These are phyloP conservation scores for Candida alai DNA, from an alignment of 805 yeast species.

Conservation along the genomic window DNA sequence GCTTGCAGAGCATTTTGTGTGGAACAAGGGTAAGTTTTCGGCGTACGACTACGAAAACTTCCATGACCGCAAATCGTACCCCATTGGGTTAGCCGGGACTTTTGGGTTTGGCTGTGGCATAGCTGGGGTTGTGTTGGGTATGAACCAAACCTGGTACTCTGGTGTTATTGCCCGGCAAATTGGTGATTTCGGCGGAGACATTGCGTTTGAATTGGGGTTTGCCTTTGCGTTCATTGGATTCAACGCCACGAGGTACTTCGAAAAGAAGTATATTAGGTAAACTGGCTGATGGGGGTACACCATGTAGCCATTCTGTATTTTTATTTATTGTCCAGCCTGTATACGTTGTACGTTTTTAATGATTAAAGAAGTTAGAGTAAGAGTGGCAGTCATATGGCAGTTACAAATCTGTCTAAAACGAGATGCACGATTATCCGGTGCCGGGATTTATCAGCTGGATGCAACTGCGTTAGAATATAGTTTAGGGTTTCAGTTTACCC, in stretches of 20 bases:
- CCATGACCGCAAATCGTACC: constrained; percentile 54
- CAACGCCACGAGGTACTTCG: constrained; percentile 57
- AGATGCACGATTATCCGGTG: too few relatives aligned
- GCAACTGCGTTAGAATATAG: too few relatives aligned
- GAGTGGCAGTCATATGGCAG: too few relatives aligned
- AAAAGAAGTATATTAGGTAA: constrained; percentile 57
- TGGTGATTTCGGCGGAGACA: constrained; percentile 74
- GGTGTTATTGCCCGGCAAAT: constrained; percentile 65
- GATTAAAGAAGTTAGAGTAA: too few relatives aligned
- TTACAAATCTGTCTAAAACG: too few relatives aligned
- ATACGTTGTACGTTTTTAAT: too few relatives aligned
- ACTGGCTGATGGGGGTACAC: too few relatives aligned
- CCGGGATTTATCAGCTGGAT: too few relatives aligned
- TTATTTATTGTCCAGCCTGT: too few relatives aligned
- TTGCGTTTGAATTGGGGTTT: constrained; percentile 78
- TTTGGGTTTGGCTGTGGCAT: constrained; percentile 78
- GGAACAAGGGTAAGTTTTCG: constrained; percentile 55
- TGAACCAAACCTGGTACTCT: constrained; percentile 80
- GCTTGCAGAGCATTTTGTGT: constrained; percentile 80
- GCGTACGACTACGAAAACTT: constrained; percentile 64
- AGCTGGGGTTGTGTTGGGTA: constrained; percentile 83
- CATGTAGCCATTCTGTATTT: too few relatives aligned
- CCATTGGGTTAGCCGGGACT: constrained; percentile 75
- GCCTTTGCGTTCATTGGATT: constrained; percentile 63
- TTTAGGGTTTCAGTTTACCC: too few relatives aligned